Conservation (phyloP, 2,329 filamentous ascomycete species). For the Xylariaceae sp. region DNA sequence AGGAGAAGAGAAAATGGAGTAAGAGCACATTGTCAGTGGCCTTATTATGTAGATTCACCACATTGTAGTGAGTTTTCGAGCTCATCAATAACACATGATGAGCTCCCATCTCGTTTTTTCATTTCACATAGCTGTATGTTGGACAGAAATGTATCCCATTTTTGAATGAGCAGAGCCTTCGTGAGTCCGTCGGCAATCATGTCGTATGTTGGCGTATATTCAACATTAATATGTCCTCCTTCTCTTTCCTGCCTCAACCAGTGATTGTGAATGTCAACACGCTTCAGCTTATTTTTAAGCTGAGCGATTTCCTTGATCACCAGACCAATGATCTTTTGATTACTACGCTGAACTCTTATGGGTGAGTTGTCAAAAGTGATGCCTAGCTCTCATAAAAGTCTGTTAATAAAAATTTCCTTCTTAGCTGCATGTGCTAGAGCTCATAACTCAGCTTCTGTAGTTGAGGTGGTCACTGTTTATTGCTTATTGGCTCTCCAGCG, state of each 20-base stretch:
- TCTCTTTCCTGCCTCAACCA: background rate
- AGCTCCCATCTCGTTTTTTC: too few relatives aligned
- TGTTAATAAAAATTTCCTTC: background rate
- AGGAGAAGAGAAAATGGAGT: too few relatives aligned
- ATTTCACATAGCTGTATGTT: too few relatives aligned
- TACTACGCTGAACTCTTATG: background rate
- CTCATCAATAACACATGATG: too few relatives aligned
- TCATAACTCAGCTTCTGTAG: slow-evolving; percentile 1
- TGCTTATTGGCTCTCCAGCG: slow-evolving; percentile 3
- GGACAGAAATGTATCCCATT: background rate
- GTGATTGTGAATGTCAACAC: slow-evolving; percentile 6
- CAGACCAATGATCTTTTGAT: slow-evolving; percentile 3
- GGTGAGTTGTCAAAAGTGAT: background rate
- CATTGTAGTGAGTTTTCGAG: too few relatives aligned
- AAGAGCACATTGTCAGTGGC: too few relatives aligned
- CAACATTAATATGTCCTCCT: background rate
- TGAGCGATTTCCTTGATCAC: background rate
- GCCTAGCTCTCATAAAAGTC: background rate
- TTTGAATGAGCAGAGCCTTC: background rate
- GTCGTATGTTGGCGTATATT: background rate
- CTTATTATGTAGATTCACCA: too few relatives aligned
- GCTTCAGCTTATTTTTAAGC: background rate
- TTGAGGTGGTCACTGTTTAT: slow-evolving; percentile 1
- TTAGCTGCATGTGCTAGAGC: slow-evolving; percentile 5
- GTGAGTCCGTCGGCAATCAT: background rate